These are phyloP conservation scores for Beta vulgaris DNA, from an alignment of 148 eudicot genomes.

Conservation along the genomic window DNA sequence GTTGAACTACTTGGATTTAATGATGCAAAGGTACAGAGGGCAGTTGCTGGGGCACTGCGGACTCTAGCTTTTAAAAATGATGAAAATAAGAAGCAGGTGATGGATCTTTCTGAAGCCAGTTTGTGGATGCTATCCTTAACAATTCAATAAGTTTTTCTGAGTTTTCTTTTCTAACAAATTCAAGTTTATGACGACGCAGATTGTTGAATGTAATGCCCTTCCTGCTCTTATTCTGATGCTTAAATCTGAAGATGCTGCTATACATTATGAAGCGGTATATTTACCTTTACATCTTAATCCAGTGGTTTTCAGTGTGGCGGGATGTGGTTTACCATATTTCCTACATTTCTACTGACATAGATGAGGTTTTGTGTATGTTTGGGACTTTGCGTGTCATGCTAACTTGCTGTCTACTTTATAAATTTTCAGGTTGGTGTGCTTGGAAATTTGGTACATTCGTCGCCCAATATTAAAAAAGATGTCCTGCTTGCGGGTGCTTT, in stretches of 20 bases:
- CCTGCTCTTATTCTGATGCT: conserved; percentile 81
- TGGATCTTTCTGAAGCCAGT: neutral
- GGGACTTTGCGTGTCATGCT: neutral
- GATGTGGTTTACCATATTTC: neutral
- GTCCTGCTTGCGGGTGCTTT: conserved; percentile 87
- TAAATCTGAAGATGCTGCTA: conserved; percentile 65
- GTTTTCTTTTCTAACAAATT: conserved; percentile 1
- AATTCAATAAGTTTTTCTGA: neutral
- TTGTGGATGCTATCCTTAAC: neutral
- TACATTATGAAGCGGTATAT: conserved; percentile 82
- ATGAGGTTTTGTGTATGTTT: neutral
- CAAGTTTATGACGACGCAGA: conserved; percentile 39
- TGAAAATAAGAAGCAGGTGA: conserved; percentile 85
- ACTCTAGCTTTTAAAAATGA: conserved; percentile 91
- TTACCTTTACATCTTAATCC: neutral
- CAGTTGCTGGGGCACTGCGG: conserved; percentile 88
- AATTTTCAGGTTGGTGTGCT: conserved; percentile 80
- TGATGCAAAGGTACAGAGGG: conserved; percentile 80
- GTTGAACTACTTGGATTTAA: conserved; percentile 63
- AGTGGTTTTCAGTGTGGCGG: conserved; percentile 3
- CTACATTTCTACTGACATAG: neutral
- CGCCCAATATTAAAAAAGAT: conserved; percentile 81
- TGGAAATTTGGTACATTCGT: conserved; percentile 92
- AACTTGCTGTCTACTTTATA: neutral
- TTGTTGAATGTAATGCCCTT: conserved; percentile 76